Evolutionary conservation across 371 early-diverging fungal genomes (phyloP), one percentile per base, ranked within the genome.

Genomic region (Mortierella sp.): DNA sequence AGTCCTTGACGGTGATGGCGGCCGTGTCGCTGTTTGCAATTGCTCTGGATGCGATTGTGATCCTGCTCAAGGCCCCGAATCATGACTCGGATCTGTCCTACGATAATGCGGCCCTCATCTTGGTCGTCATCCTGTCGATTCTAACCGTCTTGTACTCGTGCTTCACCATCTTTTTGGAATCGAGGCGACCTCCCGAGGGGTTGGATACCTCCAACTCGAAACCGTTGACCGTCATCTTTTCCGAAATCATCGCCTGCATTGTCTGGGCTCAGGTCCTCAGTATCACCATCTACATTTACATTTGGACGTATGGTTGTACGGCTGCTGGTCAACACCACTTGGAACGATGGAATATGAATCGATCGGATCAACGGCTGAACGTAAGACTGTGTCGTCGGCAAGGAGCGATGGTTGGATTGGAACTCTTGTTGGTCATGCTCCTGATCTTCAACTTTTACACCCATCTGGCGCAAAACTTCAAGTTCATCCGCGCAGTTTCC

Each of bases 401-500:
- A 25, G 77, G 65, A 3, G 69, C 77, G 41, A 76, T 76, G 65
- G 77, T 76, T 10, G 77, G 77, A 1, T 29, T 76, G 37, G 77
- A 76, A 24, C 51, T 69, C 10, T 41, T 76, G 65, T 40, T 76
- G 53, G 70, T 76, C 0, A 7, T 76, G 37, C 48, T 76, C 24
- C 49, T 76, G n/a, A 65, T 76, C 21, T 68, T 76, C 24, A 76
- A 76, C 58, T 68, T 76, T 46, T 76, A 76, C 27, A 76, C 77
- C 4, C 77, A 76, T 41, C 49, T 76, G 29, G 77, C 64, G 21
- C 64, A 52, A 17, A 76, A 76, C 65, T 76, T 76, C 58, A 60
- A 60, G 28, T 76, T 69, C 21, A 71, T 71, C 25, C 71, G 71
- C 13, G 71, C 71, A 1, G 71, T 71, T 17, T 71, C 71, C 17